Conservation (phyloP, 2,329 filamentous ascomycete genomes). For the Zymoseptoria crescenta region DNA sequence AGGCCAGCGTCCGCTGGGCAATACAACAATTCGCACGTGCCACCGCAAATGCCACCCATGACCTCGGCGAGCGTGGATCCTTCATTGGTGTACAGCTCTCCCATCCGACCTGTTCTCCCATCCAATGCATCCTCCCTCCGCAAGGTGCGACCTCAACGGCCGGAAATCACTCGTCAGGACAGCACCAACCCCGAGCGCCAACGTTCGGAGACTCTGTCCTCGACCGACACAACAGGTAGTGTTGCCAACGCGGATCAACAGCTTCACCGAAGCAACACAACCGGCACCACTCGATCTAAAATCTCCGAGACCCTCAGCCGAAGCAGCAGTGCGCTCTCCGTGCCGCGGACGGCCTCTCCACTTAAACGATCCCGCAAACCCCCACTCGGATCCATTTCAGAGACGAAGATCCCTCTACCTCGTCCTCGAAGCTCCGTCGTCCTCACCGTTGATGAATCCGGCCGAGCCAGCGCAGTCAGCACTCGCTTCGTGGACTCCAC, state of each 20-base stretch:
- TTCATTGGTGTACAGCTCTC: slow-evolving; percentile 36
- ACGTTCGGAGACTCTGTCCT: slow-evolving; percentile 34
- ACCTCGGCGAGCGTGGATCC: slow-evolving; percentile 40
- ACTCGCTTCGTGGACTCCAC: slow-evolving; percentile 19
- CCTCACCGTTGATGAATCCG: slow-evolving; percentile 39
- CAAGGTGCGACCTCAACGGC: neutral
- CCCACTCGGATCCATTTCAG: slow-evolving; percentile 38
- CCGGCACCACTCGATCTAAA: slow-evolving; percentile 26
- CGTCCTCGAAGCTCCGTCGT: slow-evolving; percentile 37
- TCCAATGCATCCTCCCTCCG: neutral
- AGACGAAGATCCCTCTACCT: slow-evolving; percentile 29
- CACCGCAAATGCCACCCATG: slow-evolving; percentile 7
- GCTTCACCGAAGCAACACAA: slow-evolving; percentile 42
- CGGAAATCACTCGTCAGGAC: slow-evolving; percentile 20
- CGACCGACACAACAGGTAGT: slow-evolving; percentile 19
- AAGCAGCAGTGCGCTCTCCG: slow-evolving; percentile 26
- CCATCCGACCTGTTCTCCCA: slow-evolving; percentile 16
- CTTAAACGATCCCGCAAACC: slow-evolving; percentile 38
- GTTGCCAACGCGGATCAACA: slow-evolving; percentile 20
- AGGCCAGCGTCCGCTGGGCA: slow-evolving; percentile 22
- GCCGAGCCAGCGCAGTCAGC: slow-evolving; percentile 36
- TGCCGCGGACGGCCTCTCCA: slow-evolving; percentile 40
- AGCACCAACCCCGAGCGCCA: slow-evolving; percentile 30
- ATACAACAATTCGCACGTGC: slow-evolving; percentile 12
- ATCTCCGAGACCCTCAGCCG: slow-evolving; percentile 19